phyloP scores from a whole-genome alignment of 2,329 filamentous ascomycete genomes.

The Ophiostoma sp. region DNA sequence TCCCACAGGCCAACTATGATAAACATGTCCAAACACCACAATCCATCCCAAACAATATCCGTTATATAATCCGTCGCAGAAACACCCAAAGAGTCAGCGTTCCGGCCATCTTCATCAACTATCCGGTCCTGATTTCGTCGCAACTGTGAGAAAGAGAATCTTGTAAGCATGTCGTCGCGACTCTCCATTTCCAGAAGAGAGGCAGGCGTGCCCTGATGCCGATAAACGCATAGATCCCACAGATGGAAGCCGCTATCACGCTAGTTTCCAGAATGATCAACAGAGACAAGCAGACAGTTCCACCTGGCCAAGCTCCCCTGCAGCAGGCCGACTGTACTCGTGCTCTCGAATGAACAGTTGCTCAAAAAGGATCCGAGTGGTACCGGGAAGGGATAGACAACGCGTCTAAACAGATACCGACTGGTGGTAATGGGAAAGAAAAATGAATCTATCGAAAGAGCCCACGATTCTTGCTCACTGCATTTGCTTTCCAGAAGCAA shows the following conservation, averaged over 20 bases:
- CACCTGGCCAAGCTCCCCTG: conserved; percentile 14
- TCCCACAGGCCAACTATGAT: background rate
- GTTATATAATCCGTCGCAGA: background rate
- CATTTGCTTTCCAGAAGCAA: conserved; percentile 39
- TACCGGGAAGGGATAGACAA: background rate
- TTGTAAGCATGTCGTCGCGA: background rate
- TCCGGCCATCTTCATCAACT: conserved; percentile 4
- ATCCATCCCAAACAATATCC: background rate
- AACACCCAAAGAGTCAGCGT: background rate
- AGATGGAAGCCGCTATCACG: conserved; percentile 22
- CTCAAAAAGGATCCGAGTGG: conserved; percentile 17
- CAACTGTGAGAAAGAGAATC: conserved; percentile 10
- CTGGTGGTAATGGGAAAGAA: background rate
- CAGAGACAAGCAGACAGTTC: background rate
- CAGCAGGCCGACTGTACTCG: conserved; percentile 10
- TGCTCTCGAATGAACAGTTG: conserved; percentile 15
- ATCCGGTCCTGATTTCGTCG: conserved; percentile 19
- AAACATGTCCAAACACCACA: background rate
- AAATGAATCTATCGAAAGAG: conserved; percentile 14
- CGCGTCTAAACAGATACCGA: conserved; percentile 5
- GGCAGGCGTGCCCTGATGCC: background rate
- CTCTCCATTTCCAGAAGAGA: background rate
- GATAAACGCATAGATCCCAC: background rate
- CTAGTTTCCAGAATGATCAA: conserved; percentile 9
- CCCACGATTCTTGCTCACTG: conserved; percentile 43